These are phyloP conservation scores for Metschnikowia koreensis DNA, from an alignment of 805 yeast genomes.

Conservation along the genomic window DNA sequence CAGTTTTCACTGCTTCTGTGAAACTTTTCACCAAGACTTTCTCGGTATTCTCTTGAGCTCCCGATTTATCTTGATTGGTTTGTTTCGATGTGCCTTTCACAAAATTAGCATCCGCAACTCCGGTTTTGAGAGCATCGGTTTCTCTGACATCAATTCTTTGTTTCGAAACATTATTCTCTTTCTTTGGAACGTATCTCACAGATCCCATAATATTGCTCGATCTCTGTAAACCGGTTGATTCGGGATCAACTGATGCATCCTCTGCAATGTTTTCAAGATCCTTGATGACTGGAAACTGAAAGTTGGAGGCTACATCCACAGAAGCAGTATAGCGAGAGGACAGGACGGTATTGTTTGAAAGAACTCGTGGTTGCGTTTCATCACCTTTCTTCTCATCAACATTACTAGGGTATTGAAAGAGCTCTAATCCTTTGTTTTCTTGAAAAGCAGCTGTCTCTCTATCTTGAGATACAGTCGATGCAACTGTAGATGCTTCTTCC, in stretches of 20 bases:
- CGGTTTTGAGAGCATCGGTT: background rate
- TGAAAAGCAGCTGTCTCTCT: background rate
- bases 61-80: background rate
- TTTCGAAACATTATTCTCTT: too few relatives aligned
- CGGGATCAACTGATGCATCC: background rate
- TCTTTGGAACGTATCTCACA: conserved; percentile 4
- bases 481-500: conserved; percentile 10
- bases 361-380: background rate
- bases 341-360: conserved; percentile 5
- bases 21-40: background rate
- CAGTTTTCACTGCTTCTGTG: background rate
- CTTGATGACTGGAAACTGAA: conserved; percentile 10
- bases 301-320: conserved; percentile 10
- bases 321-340: conserved; percentile 15
- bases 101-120: background rate
- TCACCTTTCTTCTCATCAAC: too few relatives aligned
- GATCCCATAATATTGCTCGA: background rate
- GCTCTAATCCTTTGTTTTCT: background rate
- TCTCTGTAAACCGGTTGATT: background rate
- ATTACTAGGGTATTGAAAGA: background rate
- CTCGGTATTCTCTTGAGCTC: background rate
- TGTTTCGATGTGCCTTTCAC: background rate
- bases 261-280: conserved; percentile 7
- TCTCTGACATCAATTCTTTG: background rate
- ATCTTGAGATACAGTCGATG: conserved; percentile 3